Percentiles rank a stretch among this genome's conserved stretches.
phyloP scores from a whole-genome alignment of 352 stramenopile species.

The Phytophthora lateralis region DNA sequence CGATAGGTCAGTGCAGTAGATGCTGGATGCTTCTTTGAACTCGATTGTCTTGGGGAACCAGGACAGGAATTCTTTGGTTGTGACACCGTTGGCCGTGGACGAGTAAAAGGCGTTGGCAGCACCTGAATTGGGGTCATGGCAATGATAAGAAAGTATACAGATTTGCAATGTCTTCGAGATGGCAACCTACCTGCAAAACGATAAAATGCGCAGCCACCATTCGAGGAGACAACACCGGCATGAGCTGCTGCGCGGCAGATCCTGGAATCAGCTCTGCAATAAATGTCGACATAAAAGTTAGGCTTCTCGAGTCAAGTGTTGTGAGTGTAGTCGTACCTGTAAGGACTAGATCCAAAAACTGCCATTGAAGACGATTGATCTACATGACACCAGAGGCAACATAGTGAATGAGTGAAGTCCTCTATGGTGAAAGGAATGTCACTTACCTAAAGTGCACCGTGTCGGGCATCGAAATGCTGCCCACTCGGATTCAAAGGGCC shows the following conservation, averaged over 20 bases:
- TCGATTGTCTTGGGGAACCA: slow-evolving; percentile 88
- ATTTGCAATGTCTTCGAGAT: neutral
- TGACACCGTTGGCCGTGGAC: slow-evolving; percentile 60
- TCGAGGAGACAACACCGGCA: slow-evolving; percentile 66
- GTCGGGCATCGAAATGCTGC: slow-evolving; percentile 70
- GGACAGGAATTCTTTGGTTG: slow-evolving; percentile 50
- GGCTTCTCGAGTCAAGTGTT: neutral
- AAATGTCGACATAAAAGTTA: neutral
- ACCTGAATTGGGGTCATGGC: slow-evolving; percentile 23
- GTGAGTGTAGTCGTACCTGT: slow-evolving; percentile 40
- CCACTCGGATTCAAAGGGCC: slow-evolving; percentile 66
- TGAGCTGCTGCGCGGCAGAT: slow-evolving; percentile 85
- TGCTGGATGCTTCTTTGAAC: slow-evolving; percentile 60
- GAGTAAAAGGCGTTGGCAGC: slow-evolving; percentile 49
- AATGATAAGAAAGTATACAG: neutral
- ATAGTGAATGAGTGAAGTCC: slow-evolving; percentile 3
- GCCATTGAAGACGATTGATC: slow-evolving; percentile 69
- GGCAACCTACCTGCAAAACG: slow-evolving; percentile 49
- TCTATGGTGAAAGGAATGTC: neutral
- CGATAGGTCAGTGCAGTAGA: slow-evolving; percentile 72
- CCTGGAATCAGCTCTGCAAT: slow-evolving; percentile 66
- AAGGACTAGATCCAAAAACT: slow-evolving; percentile 70
- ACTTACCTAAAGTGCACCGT: slow-evolving; percentile 64
- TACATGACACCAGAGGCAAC: slow-evolving; percentile 18
- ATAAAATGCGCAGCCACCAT: slow-evolving; percentile 75